Evolutionary conservation across 495 filamentous ascomycete species (phyloP), one percentile per base, ranked within the genome.

Genomic region (Aspergillus carlsbadensis): DNA sequence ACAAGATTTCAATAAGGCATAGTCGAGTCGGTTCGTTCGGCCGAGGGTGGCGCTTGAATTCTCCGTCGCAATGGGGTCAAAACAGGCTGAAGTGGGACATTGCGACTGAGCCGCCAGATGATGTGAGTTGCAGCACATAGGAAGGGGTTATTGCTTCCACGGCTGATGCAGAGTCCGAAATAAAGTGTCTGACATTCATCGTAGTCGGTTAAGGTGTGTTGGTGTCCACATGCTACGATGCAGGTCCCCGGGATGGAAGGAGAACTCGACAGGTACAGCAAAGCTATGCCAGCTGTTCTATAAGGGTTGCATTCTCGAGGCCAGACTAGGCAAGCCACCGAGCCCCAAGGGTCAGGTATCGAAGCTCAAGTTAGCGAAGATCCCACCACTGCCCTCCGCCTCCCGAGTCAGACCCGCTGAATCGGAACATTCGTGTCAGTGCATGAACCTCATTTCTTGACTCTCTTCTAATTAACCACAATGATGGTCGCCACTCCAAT

Each of bases 11-110:
- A 11, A 35, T 8, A 11, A 35, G 0, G 10, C 3, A 26, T 24
- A 37, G 22, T 43, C 15, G 33, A 18, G 17, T 11, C 5, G 40
- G 29, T 47, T 37, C 20, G n/a, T 7, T 55, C 20, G 42, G 24
- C 52, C 52, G 42, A 55, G 52, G 52, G 42, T 55, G 42, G 52
- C 42, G 34, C 42, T 10, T 15, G 6, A 5, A 45, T 45, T 47
- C 31, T 33, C 52, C 20, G 41, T 40, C 5, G 42, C 21, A n/a
- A 35, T 22, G 52, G 35, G 41, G 21, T 33, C 29, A 26, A 24
- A 45, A n/a, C 40, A 54, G 29, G 17, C 49, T 44, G 40, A 17
- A 35, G 14, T 39, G 20, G 46, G 52, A 55, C 42, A 46, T 46
- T 7, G 20, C 18, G 20, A 22, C 1, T 47, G 52, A 22, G 43